These are phyloP conservation scores for Jatropha multifida DNA, from an alignment of 441 rosid genomes.

Conservation along the genomic window DNA sequence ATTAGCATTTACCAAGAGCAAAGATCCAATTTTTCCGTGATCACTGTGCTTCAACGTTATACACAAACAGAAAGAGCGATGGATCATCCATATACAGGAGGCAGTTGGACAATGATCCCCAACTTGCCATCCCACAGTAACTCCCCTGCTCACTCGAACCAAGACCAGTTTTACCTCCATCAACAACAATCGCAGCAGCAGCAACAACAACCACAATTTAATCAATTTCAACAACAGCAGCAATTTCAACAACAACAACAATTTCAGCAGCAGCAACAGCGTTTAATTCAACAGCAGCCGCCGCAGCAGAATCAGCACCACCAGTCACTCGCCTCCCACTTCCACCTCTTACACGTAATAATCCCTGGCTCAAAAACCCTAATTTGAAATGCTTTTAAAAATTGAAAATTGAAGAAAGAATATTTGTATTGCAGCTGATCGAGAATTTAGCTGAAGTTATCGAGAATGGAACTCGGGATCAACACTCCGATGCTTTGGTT, in stretches of 20 bases:
- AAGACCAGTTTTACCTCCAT: conserved; percentile 54
- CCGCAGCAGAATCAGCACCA: conserved; percentile 57
- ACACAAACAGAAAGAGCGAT: conserved; percentile 23
- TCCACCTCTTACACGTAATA: conserved; percentile 66
- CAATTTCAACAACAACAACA: conserved; percentile 27
- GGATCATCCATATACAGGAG: conserved; percentile 51
- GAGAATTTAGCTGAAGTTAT: conserved; percentile 68
- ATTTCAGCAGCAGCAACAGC: conserved; percentile 29
- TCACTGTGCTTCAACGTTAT: neutral
- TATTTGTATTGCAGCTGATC: conserved; percentile 42
- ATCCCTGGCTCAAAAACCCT: neutral
- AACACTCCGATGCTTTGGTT: conserved; percentile 83
- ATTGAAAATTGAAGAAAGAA: neutral
- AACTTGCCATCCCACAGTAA: conserved; percentile 49
- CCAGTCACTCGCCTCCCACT: conserved; percentile 89
- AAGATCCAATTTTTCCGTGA: neutral
- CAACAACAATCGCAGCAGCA: conserved; percentile 39
- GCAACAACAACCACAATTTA: conserved; percentile 33
- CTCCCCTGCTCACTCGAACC: conserved; percentile 65
- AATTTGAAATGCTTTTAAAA: neutral
- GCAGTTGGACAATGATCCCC: conserved; percentile 73
- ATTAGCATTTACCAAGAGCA: neutral
- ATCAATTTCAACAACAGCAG: conserved; percentile 27
- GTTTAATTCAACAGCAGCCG: conserved; percentile 24
- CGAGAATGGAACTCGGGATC: conserved; percentile 79